A percentile compares a stretch with the other conserved stretches of the same genome.
Conservation (phyloP, 2,329 filamentous ascomycete genomes). For the Fusarium sororula region DNA sequence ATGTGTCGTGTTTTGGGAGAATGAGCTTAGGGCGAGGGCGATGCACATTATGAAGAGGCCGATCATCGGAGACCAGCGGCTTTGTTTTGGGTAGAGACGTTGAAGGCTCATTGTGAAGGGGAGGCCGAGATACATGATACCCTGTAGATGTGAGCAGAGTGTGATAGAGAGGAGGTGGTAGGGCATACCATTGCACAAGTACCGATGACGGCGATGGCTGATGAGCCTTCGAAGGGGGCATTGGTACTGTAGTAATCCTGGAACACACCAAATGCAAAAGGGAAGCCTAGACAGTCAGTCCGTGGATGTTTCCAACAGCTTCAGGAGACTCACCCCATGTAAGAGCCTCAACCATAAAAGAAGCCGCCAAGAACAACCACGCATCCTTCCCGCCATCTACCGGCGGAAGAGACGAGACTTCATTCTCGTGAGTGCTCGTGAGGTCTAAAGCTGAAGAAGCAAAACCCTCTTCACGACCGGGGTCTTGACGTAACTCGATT, state of each 20-base stretch:
- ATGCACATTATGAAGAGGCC: conserved; percentile 63
- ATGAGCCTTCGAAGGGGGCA: conserved; percentile 63
- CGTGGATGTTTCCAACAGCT: fast-evolving
- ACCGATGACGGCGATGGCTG: conserved; percentile 69
- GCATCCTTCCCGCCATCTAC: conserved; percentile 48
- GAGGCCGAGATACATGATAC: conserved; percentile 63
- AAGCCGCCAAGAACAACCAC: conserved; percentile 47
- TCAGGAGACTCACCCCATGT: conserved; percentile 43
- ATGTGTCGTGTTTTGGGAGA: conserved; percentile 61
- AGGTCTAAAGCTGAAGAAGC: not conserved
- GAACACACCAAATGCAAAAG: conserved; percentile 75
- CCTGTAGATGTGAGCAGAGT: conserved; percentile 40
- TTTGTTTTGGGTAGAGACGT: conserved; percentile 49
- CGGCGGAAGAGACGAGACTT: conserved; percentile 34
- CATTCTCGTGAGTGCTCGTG: not conserved
- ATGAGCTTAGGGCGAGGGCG: conserved; percentile 60
- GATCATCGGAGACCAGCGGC: conserved; percentile 52
- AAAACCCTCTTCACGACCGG: not conserved
- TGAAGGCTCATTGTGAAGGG: conserved; percentile 8
- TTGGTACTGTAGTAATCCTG: conserved; percentile 73
- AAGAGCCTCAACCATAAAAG: conserved; percentile 46
- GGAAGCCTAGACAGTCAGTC: conserved; percentile 61
- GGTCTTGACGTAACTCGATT: not conserved
- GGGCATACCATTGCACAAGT: conserved; percentile 66
- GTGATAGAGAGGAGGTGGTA: not conserved